A percentile compares a stretch with the other conserved stretches of the same genome.
Evolutionary conservation across 2,329 filamentous ascomycete genomes (phyloP).

Genomic region (Penicillium olsonii): DNA sequence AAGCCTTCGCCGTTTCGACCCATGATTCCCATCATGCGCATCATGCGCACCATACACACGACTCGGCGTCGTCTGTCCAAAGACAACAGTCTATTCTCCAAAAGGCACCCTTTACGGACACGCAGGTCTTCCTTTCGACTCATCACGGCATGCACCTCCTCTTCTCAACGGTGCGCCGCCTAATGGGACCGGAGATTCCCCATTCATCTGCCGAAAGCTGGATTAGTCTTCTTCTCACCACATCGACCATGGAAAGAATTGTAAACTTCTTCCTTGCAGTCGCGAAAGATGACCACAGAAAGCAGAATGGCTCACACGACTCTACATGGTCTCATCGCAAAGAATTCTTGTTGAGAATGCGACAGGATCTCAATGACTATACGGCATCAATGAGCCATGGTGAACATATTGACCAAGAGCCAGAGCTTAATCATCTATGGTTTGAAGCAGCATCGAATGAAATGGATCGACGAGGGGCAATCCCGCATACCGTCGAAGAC

Average conservation of each 20-base stretch:
- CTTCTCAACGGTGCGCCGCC: slow-evolving; percentile 23
- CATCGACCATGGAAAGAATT: slow-evolving; percentile 27
- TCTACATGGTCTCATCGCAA: slow-evolving; percentile 24
- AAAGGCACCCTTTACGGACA: slow-evolving; percentile 25
- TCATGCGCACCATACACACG: not conserved
- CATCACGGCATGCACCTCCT: slow-evolving; percentile 30
- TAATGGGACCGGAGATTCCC: slow-evolving; percentile 29
- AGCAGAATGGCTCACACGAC: not conserved
- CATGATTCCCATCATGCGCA: not conserved
- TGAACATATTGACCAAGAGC: not conserved
- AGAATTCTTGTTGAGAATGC: slow-evolving; percentile 30
- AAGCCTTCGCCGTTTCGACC: slow-evolving; percentile 16
- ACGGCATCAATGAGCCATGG: slow-evolving; percentile 6
- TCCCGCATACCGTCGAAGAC: slow-evolving; percentile 24
- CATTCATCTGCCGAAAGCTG: slow-evolving; percentile 24
- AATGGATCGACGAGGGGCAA: slow-evolving; percentile 19
- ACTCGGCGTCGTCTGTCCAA: slow-evolving; percentile 10
- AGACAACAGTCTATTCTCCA: slow-evolving; percentile 26
- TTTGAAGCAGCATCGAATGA: slow-evolving; percentile 27
- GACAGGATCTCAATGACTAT: slow-evolving; percentile 22
- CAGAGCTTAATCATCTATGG: slow-evolving; percentile 23
- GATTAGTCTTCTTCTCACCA: slow-evolving; percentile 29
- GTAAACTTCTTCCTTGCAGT: slow-evolving; percentile 25
- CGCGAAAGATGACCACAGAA: slow-evolving; percentile 18
- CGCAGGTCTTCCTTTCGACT: slow-evolving; percentile 23